Conservation (phyloP, 2,329 filamentous ascomycete species). For the Xylariaceae sp. region DNA sequence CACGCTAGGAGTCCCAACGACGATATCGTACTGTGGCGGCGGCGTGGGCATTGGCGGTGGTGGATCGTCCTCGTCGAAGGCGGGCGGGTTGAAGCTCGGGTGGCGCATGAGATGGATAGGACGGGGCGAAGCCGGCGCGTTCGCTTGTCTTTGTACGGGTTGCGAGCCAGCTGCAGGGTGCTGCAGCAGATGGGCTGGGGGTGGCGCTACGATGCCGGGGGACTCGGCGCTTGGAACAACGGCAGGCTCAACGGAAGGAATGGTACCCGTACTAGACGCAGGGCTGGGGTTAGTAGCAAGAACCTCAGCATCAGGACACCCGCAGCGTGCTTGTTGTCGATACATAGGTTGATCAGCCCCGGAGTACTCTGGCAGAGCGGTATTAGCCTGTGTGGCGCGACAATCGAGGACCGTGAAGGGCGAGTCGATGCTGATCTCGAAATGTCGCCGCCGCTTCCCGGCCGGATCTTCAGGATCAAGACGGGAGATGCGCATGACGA, state of each 20-base stretch:
- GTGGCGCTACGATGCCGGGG: conserved; percentile 50
- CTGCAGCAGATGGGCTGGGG: conserved; percentile 57
- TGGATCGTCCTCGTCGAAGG: conserved; percentile 79
- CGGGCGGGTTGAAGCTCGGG: conserved; percentile 85
- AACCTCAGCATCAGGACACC: conserved; percentile 55
- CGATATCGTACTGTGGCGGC: conserved; percentile 80
- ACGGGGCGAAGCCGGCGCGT: conserved; percentile 48
- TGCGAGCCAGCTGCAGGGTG: conserved; percentile 28
- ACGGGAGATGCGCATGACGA: conserved; percentile 90
- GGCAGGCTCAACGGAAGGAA: conserved; percentile 44
- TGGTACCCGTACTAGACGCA: conserved; percentile 60
- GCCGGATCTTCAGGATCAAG: conserved; percentile 75
- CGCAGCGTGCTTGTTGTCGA: conserved; percentile 52
- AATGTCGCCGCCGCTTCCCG: conserved; percentile 76
- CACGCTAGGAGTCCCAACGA: conserved; percentile 70
- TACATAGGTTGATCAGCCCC: conserved; percentile 56
- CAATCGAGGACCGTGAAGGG: conserved; percentile 93
- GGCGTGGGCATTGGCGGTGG: conserved; percentile 72
- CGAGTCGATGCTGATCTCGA: conserved; percentile 95
- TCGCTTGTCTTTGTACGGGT: conserved; percentile 30
- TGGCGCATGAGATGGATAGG: conserved; percentile 84
- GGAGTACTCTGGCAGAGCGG: conserved; percentile 77
- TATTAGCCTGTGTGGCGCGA: conserved; percentile 90
- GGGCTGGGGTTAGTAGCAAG: conserved; percentile 65
- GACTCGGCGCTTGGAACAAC: conserved; percentile 25